phyloP scores from a whole-genome alignment of 306 rosid genomes.

The Prunus mume region DNA sequence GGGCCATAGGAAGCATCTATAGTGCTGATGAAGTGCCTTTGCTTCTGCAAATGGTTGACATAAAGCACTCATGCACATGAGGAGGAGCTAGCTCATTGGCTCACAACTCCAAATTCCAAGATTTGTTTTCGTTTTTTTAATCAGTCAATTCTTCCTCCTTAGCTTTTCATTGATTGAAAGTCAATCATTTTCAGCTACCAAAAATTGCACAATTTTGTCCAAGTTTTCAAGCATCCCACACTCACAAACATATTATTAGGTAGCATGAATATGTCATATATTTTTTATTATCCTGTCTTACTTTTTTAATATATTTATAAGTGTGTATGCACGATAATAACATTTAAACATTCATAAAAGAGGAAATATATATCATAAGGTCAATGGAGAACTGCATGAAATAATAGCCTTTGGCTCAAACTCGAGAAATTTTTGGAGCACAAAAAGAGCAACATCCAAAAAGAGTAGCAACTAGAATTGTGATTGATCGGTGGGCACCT shows the following conservation, averaged over 20 bases:
- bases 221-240: not conserved
- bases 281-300: accelerated
- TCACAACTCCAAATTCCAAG: not conserved
- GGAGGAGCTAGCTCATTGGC: not conserved
- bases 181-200: not conserved
- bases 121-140: not conserved
- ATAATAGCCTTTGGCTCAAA: no score
- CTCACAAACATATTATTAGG: not conserved
- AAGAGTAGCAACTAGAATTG: not conserved
- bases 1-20: conserved; percentile 6
- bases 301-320: no score
- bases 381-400: no score
- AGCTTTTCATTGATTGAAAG: no score
- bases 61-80: conserved; percentile 7
- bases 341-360: accelerated
- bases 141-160: not conserved
- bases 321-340: accelerated
- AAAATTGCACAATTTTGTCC: not conserved
- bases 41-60: conserved; percentile 15
- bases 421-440: no score
- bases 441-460: not conserved
- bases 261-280: no score
- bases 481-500: not conserved
- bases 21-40: conserved; percentile 5
- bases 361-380: no score